These are phyloP conservation scores for Alternaria angustiovoidea DNA, from an alignment of 2,329 filamentous ascomycete genomes.

Conservation along the genomic window DNA sequence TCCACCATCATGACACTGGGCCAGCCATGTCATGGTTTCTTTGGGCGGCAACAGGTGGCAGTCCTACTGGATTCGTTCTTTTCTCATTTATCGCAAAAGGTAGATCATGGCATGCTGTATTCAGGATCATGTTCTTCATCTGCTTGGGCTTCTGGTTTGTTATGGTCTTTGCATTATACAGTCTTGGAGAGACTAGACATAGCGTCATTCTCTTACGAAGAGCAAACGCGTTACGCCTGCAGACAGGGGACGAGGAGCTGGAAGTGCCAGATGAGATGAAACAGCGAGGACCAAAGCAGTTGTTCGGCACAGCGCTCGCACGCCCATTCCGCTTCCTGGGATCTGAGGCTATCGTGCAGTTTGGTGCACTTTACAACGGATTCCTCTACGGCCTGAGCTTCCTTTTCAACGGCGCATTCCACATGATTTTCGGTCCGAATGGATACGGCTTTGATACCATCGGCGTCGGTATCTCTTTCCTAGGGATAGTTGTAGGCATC, in stretches of 20 bases:
- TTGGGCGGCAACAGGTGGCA: slow-evolving; percentile 58
- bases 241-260: slow-evolving; percentile 34
- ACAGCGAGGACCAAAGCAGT: slow-evolving; percentile 47
- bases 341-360: slow-evolving; percentile 59
- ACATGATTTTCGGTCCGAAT: slow-evolving; percentile 57
- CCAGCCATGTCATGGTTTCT: slow-evolving; percentile 55
- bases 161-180: slow-evolving; percentile 49
- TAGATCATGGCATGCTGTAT: slow-evolving; percentile 55
- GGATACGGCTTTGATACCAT: slow-evolving; percentile 55
- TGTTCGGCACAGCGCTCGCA: slow-evolving; percentile 55
- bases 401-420: slow-evolving; percentile 60
- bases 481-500: slow-evolving; percentile 54
- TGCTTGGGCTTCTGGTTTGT: slow-evolving; percentile 56
- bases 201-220: slow-evolving; percentile 54
- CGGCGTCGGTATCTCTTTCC: slow-evolving; percentile 53
- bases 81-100: slow-evolving; percentile 57
- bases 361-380: slow-evolving; percentile 59
- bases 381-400: slow-evolving; percentile 61
- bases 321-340: slow-evolving; percentile 59
- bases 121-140: slow-evolving; percentile 58
- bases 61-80: slow-evolving; percentile 57
- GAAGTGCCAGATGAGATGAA: slow-evolving; percentile 52
- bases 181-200: slow-evolving; percentile 56
- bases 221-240: slow-evolving; percentile 41
- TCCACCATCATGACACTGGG: slow-evolving; percentile 54